These are phyloP conservation scores for Pseudogymnoascus sp. DNA, from an alignment of 2,329 filamentous ascomycete genomes.

Conservation along the genomic window DNA sequence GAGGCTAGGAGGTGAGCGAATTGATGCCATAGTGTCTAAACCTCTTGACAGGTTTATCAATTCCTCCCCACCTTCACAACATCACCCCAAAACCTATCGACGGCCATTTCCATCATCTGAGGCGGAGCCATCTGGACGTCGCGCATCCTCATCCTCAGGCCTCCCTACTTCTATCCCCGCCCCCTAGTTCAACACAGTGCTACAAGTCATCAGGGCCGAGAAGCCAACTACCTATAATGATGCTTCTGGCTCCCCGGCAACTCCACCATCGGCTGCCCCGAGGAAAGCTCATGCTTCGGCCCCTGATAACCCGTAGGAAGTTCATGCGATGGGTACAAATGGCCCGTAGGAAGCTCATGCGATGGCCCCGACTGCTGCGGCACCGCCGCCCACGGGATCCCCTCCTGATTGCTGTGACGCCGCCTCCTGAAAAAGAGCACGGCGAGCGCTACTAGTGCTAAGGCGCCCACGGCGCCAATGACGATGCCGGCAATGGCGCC, in stretches of 20 bases:
- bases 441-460: not conserved
- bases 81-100: not conserved
- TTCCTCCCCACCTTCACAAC: not conserved
- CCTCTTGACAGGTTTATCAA: not conserved
- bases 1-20: not conserved
- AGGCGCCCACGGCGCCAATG: not conserved
- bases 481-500: slow-evolving; percentile 10
- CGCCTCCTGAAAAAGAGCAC: slow-evolving; percentile 13
- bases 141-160: not conserved
- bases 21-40: not conserved
- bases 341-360: not conserved
- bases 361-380: not conserved
- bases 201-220: not conserved
- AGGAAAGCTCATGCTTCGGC: not conserved
- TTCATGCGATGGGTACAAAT: not conserved
- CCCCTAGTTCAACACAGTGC: not conserved
- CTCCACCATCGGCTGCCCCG: not conserved
- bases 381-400: not conserved
- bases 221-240: not conserved
- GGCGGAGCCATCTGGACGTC: not conserved
- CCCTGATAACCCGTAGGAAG: not conserved
- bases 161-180: not conserved
- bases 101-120: not conserved
- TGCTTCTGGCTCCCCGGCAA: not conserved
- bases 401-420: not conserved